Conservation (phyloP, 345 rosid genomes). For the Lumnitzera littorea region DNA sequence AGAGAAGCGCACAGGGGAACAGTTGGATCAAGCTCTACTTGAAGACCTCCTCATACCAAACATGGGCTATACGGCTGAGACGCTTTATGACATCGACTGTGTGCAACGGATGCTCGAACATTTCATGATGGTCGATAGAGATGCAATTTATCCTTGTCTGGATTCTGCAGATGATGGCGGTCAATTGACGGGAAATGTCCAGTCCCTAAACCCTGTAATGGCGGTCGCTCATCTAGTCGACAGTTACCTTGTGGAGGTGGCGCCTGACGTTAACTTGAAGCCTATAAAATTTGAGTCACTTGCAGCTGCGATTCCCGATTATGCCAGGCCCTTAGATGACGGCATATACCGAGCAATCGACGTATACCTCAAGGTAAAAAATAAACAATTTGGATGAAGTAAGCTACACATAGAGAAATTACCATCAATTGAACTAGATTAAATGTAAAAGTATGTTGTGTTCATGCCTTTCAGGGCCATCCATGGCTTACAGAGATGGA, state of each 20-base stretch:
- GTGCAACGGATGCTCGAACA: conserved; percentile 81
- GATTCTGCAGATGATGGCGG: conserved; percentile 35
- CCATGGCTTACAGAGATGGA: conserved; percentile 80
- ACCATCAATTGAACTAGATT: neutral
- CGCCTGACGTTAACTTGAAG: conserved; percentile 83
- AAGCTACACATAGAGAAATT: no score
- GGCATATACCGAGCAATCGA: conserved; percentile 90
- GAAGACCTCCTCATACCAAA: conserved; percentile 82
- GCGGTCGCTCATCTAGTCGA: conserved; percentile 77
- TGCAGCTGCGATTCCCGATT: conserved; percentile 61
- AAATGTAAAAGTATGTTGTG: conserved; percentile 3
- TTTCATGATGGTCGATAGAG: conserved; percentile 39
- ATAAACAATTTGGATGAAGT: no score
- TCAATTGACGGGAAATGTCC: conserved; percentile 40
- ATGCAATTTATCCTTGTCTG: conserved; percentile 20
- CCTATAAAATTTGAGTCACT: conserved; percentile 58
- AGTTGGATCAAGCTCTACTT: conserved; percentile 67
- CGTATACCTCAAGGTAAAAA: conserved; percentile 69
- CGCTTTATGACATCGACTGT: conserved; percentile 78
- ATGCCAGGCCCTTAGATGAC: conserved; percentile 71
- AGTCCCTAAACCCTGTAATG: conserved; percentile 44
- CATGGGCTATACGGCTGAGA: conserved; percentile 59
- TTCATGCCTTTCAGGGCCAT: conserved; percentile 53
- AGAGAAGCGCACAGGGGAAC: conserved; percentile 66
- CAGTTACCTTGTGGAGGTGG: conserved; percentile 85